Base-by-base conservation (phyloP, 805 yeast genomes). In the Lipomyces anomalus region DNA sequence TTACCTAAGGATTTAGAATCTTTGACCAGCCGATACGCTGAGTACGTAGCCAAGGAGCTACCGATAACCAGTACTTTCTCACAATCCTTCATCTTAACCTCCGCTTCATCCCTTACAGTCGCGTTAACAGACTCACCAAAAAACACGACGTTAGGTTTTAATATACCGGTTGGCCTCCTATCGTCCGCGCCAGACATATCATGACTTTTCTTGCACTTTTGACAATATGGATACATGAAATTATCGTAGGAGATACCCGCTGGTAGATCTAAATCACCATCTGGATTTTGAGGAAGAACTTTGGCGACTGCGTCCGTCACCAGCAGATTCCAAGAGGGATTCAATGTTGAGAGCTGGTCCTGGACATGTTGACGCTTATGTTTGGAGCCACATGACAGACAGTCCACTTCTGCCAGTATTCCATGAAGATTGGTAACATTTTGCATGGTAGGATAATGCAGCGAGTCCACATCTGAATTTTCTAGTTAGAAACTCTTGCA, bases 371-470 rank as follows among this genome's bases (percentile, higher is more conserved):
- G 42, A 17, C 61, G 47, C 9, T 35, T 37, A 34, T 32, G 22
- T n/a, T n/a, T 23, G 13, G 47, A 20, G 24, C 58, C 43, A 42
- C 61, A 58, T 3, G 52, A 50, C 23, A 59, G 17, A 40, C 61
- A 58, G 20, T 40, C 41, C 7, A 52, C 61, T 2, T 37, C 6
- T 9, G 56, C 47, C 21, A 58, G 46, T 4, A 56, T 44, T 17
- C 61, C 61, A 32, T 58, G 61, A 20, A 58, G 48, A 17, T 58
- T 57, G 2, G 59, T 48, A n/a, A 57, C 52, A n/a, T 52, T 47
- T n/a, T 59, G 40, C 6, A 57, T 43, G 29, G 36, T 47, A 6
- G 32, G 35, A 7, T 44, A 41, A 36, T 58, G 61, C 34, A 58
- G 42, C 4, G 55, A 46, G 38, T 58, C 61, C 28, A 58, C 61